Evolutionary conservation across 2,329 filamentous ascomycete species (phyloP).

Genomic region (Fusarium staphyleae): DNA sequence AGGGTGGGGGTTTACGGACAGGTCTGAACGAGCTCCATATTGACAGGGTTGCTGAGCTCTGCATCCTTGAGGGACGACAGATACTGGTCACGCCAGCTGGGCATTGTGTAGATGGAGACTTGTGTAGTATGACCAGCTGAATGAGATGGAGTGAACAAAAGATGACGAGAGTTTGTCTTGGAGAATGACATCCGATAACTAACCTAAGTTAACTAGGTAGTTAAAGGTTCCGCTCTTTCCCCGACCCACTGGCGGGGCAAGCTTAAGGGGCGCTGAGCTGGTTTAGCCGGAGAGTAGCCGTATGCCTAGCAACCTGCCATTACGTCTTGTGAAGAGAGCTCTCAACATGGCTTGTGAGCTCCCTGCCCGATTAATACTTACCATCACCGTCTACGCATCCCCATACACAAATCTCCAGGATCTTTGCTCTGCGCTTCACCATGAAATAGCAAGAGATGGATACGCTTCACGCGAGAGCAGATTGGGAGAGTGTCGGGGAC

Average conservation of each 20-base stretch:
- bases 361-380: conserved; percentile 5
- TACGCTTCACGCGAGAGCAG: conserved; percentile 73
- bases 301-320: conserved; percentile 27
- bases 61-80: conserved; percentile 76
- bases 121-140: background rate
- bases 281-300: conserved; percentile 46
- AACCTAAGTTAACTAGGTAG: too few species aligned
- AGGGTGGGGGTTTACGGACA: conserved; percentile 62
- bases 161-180: conserved; percentile 9
- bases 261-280: conserved; percentile 1
- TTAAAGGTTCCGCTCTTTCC: conserved; percentile 30
- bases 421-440: conserved; percentile 15
- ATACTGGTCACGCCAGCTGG: conserved; percentile 84
- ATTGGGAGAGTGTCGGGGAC: conserved; percentile 94
- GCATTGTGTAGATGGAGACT: conserved; percentile 49
- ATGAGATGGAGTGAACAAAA: background rate
- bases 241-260: conserved; percentile 19
- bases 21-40: conserved; percentile 74
- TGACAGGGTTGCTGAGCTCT: conserved; percentile 67
- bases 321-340: conserved; percentile 29
- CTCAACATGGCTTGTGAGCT: conserved; percentile 27
- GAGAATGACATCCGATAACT: conserved; percentile 15
- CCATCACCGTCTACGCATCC: conserved; percentile 7
- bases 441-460: conserved; percentile 58
- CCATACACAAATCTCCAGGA: background rate